Conservation (phyloP, 2,329 filamentous ascomycete genomes). For the Diaporthe humulicola region DNA sequence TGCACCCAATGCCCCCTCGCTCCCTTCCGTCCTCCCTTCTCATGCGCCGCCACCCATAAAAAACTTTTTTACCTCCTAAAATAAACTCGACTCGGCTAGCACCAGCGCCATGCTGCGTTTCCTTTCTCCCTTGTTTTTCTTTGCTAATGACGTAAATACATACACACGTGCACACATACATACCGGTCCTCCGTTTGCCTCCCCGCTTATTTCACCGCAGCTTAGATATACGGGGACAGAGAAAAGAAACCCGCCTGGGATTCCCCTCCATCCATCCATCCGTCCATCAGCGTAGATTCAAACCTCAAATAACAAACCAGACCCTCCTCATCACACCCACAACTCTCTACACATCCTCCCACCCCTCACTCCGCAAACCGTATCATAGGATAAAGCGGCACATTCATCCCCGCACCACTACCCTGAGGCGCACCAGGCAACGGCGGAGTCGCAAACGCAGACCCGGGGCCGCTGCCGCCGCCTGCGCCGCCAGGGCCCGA, state of each 20-base stretch:
- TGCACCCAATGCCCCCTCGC: background rate
- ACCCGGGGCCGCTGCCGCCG: background rate
- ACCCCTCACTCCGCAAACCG: slow-evolving; percentile 26
- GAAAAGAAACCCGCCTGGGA: background rate
- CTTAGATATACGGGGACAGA: background rate
- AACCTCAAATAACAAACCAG: no score
- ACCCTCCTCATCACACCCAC: background rate
- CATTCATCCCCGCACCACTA: background rate
- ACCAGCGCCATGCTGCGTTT: slow-evolving; percentile 23
- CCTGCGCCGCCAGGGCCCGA: background rate
- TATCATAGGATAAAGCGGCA: slow-evolving; percentile 38
- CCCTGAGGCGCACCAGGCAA: slow-evolving; percentile 11
- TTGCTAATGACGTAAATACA: background rate
- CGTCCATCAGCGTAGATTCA: background rate
- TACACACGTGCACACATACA: background rate
- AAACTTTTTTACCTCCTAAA: background rate
- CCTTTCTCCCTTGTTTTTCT: background rate
- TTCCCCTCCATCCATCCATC: background rate
- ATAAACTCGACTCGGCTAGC: background rate
- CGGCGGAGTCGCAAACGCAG: slow-evolving; percentile 30
- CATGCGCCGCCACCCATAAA: background rate
- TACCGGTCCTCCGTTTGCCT: background rate
- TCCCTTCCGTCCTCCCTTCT: background rate
- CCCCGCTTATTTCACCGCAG: background rate
- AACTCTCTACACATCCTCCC: background rate